These are phyloP conservation scores for Rhizophora mangle DNA, from an alignment of 345 rosid species.

Conservation along the genomic window DNA sequence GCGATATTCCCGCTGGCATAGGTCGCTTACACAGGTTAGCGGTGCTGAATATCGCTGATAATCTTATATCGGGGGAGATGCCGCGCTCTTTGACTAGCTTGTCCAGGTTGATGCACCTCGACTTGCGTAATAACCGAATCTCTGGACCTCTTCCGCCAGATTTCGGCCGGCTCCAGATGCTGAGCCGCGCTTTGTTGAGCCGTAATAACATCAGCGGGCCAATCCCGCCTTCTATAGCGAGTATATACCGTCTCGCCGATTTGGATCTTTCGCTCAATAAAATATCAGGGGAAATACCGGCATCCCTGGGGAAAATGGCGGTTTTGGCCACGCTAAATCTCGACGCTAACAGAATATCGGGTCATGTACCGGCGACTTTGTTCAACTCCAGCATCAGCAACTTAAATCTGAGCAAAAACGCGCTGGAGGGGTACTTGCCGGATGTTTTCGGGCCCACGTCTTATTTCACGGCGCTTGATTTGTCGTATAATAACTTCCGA, in stretches of 20 bases:
- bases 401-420: constrained; percentile 65
- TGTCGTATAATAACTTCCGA: constrained; percentile 54
- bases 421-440: constrained; percentile 52
- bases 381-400: constrained; percentile 54
- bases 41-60: constrained; percentile 77
- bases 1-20: constrained; percentile 52
- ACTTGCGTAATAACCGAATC: constrained; percentile 61
- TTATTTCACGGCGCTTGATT: constrained; percentile 66
- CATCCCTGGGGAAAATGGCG: constrained; percentile 68
- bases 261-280: constrained; percentile 68
- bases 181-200: constrained; percentile 71
- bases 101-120: constrained; percentile 77
- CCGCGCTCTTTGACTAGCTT: constrained; percentile 58
- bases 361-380: constrained; percentile 50
- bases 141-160: constrained; percentile 54
- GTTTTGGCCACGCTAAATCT: constrained; percentile 79
- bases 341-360: constrained; percentile 61
- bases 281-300: constrained; percentile 60
- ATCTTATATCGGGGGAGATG: constrained; percentile 59
- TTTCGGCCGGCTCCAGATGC: constrained; percentile 59
- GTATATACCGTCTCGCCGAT: constrained; percentile 78
- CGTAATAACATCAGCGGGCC: constrained; percentile 53
- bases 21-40: constrained; percentile 60
- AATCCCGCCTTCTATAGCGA: constrained; percentile 56
- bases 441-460: constrained; percentile 72